Percentiles rank a stretch among this genome's conserved stretches.
Evolutionary conservation across 2,329 filamentous ascomycete species (phyloP).

Genomic region (Penicillium sp.): DNA sequence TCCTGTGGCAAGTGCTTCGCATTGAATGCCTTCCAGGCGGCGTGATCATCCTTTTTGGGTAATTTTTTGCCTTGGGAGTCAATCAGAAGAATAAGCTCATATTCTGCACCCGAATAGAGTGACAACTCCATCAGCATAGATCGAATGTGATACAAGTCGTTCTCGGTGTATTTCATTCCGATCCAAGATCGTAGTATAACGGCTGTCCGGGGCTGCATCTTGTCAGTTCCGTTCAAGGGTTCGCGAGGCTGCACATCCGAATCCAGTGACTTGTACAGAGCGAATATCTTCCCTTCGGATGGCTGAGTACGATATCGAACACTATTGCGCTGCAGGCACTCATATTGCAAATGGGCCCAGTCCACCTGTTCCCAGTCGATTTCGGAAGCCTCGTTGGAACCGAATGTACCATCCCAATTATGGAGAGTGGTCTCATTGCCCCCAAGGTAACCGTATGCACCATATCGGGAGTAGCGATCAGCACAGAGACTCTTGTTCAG

Average conservation of each 20-base stretch:
- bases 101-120: slow-evolving; percentile 72
- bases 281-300: neutral
- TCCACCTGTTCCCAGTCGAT: slow-evolving; percentile 53
- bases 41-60: slow-evolving; percentile 37
- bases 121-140: slow-evolving; percentile 74
- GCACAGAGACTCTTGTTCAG: slow-evolving; percentile 7
- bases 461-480: slow-evolving; percentile 9
- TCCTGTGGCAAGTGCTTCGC: slow-evolving; percentile 6
- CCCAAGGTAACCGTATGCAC: slow-evolving; percentile 9
- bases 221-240: neutral
- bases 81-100: slow-evolving; percentile 75
- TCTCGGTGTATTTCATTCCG: slow-evolving; percentile 68
- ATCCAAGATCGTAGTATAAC: slow-evolving; percentile 76
- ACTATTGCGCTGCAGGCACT: slow-evolving; percentile 58
- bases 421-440: neutral
- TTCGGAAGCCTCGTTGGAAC: slow-evolving; percentile 12
- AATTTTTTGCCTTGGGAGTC: slow-evolving; percentile 70
- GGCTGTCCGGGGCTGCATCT: slow-evolving; percentile 52
- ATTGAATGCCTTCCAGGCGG: slow-evolving; percentile 5
- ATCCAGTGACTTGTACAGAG: slow-evolving; percentile 5
- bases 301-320: slow-evolving; percentile 34
- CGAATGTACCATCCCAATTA: neutral
- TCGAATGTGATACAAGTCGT: slow-evolving; percentile 71
- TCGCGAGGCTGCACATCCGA: neutral
- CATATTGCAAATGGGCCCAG: slow-evolving; percentile 62